Conservation (phyloP, 129 eudicot species). For the Logfia minima region DNA sequence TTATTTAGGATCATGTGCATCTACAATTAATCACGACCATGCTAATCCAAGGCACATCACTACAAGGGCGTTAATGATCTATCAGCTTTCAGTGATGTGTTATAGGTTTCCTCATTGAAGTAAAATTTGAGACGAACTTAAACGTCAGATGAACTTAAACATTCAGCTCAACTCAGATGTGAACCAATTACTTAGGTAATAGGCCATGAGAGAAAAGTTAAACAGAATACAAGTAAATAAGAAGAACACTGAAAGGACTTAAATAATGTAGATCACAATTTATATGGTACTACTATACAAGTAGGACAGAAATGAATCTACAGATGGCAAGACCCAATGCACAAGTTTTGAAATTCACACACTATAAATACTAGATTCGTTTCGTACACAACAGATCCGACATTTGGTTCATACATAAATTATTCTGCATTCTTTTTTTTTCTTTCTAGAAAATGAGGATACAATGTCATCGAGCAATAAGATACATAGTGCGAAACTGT, state of each 20-base stretch:
- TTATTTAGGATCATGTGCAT: not conserved
- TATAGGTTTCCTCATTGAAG: not conserved
- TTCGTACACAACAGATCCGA: conserved; percentile 1
- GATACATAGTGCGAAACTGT: not conserved
- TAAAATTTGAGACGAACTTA: not conserved
- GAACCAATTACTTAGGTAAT: conserved; percentile 14
- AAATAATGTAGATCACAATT: not conserved
- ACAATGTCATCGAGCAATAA: not conserved
- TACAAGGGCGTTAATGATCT: not conserved
- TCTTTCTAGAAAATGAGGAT: not conserved
- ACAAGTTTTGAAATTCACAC: conserved; percentile 1
- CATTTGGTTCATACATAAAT: not conserved
- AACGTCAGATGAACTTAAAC: not conserved
- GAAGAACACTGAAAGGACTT: conserved; percentile 2
- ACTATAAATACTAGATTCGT: not conserved
- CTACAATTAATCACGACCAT: not conserved
- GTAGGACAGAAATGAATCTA: conserved; percentile 3
- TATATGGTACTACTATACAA: conserved; percentile 6
- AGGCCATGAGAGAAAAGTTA: not conserved
- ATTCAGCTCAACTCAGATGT: not conserved
- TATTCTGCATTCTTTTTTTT: not conserved
- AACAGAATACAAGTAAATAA: not conserved
- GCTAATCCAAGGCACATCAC: not conserved
- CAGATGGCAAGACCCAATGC: not conserved
- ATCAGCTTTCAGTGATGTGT: not conserved